These are phyloP conservation scores for Calocera cornea DNA, from an alignment of 768 basidiomycete genomes.

Conservation along the genomic window DNA sequence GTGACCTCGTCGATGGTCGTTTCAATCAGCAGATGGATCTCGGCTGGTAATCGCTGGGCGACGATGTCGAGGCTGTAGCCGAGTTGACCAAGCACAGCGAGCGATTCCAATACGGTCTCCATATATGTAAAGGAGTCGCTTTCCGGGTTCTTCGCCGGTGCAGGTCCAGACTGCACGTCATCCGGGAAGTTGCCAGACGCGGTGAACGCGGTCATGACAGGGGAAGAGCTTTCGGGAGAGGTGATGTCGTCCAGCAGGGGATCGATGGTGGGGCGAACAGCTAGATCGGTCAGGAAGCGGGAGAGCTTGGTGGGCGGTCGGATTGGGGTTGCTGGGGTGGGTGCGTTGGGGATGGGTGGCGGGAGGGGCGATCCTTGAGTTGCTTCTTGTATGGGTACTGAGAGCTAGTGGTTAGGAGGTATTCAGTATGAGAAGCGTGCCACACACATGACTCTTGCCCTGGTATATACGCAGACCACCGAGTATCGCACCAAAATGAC, in stretches of 20 bases:
- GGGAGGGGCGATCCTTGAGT: not conserved
- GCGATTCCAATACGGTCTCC: constrained; percentile 82
- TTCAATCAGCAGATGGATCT: constrained; percentile 77
- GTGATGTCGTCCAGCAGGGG: constrained; percentile 48
- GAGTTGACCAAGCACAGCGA: constrained; percentile 79
- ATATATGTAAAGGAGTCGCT: constrained; percentile 86
- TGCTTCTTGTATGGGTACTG: constrained; percentile 52
- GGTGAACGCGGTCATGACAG: not conserved
- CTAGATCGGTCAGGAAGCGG: constrained; percentile 50
- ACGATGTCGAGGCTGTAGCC: constrained; percentile 72
- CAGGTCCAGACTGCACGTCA: constrained; percentile 16
- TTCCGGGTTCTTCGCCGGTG: constrained; percentile 54
- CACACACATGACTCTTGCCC: constrained; percentile 64
- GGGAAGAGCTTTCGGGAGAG: constrained; percentile 14
- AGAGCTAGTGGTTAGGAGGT: not conserved
- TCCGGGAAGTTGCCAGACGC: constrained; percentile 14
- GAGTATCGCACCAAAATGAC: constrained; percentile 86
- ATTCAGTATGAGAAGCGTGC: not conserved
- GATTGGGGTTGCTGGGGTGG: constrained; percentile 22
- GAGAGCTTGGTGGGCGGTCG: constrained; percentile 39
- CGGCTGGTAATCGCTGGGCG: constrained; percentile 65
- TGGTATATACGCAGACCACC: constrained; percentile 74
- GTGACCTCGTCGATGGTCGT: constrained; percentile 79
- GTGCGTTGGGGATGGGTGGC: not conserved
- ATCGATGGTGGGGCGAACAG: constrained; percentile 56